A percentile compares a stretch with the other conserved stretches of the same genome.
Evolutionary conservation across 2,329 filamentous ascomycete species (phyloP).

Genomic region (Ustulina deusta): DNA sequence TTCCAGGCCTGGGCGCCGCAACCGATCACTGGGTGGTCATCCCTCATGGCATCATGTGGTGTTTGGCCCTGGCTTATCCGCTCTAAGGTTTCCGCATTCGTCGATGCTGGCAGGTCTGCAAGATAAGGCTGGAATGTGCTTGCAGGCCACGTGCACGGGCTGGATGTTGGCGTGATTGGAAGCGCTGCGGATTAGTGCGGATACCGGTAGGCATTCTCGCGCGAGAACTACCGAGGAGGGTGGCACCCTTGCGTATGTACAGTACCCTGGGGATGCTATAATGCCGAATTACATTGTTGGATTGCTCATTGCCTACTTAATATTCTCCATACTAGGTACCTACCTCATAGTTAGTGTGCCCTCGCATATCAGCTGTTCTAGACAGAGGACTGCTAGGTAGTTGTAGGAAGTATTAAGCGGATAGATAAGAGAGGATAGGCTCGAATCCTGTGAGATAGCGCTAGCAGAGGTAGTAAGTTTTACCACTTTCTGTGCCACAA

Average conservation of each 20-base stretch:
- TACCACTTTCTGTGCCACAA: no score
- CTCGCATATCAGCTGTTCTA: constrained; percentile 2
- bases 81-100: constrained; percentile 45
- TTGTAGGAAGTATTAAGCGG: no score
- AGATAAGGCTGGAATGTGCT: constrained; percentile 40
- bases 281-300: no score
- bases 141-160: constrained; percentile 36
- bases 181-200: constrained; percentile 12
- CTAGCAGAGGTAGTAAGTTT: no score
- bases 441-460: no score
- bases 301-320: no score
- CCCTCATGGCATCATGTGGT: constrained; percentile 44
- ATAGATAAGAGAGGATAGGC: no score
- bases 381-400: no score
- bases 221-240: not conserved
- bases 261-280: not conserved
- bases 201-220: not conserved
- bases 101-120: constrained; percentile 29
- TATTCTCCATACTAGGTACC: no score
- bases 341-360: not conserved
- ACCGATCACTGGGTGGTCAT: constrained; percentile 19
- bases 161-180: constrained; percentile 28
- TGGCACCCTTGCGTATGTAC: not conserved
- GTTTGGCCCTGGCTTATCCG: constrained; percentile 21
- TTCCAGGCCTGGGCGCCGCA: constrained; percentile 16